Evolutionary conservation across 164 flowering plant species (phyloP), one percentile per base, ranked within the genome.

Genomic region (Buxus sempervirens): DNA sequence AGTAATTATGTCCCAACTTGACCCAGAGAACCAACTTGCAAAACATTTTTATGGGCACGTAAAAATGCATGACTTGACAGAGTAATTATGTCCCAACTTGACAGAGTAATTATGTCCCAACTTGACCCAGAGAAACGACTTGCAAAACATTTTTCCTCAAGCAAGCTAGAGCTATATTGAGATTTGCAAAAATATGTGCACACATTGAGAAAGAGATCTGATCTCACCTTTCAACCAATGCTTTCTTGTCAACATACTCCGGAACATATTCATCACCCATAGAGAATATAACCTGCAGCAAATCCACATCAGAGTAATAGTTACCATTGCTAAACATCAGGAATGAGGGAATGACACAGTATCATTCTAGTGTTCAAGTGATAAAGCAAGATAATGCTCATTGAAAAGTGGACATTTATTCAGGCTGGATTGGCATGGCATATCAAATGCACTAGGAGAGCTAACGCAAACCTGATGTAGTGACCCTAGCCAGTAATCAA

Each of bases 231-330:
- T 83, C 83, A 45, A 89, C 94, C 72, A 95, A 71, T 42, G 96
- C 85, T 74, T 87, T 89, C 82, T 90, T 95, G 77, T 92, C 97
- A 66, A 92, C 99, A 72, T 95, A 90, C 28, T 89, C 93, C 18
- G 98, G 99, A 14, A 96, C 93, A 77, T 89, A 87, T 77, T 96
- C 98, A 66, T 96, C 98, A 56, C 79, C 95, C 99, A 96, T 89
- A 49, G 99, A 96, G 73, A 81, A 96, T 18, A 96, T 87, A 54
- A 96, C 87, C 99, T 96, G 85, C 82, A 81, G 15, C n/a, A 20
- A 42, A 24, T n/a, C n/a, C 21, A 62, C 41, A 62, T n/a, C 20
- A 23, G 28, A 22, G 8, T 15, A 22, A 3, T 21, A 63, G 32
- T 63, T 22, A 7, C 22, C 24, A 23, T 20, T 38, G 19, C 8